Evolutionary conservation across 306 rosid species (phyloP).

Genomic region (Quercus robur): DNA sequence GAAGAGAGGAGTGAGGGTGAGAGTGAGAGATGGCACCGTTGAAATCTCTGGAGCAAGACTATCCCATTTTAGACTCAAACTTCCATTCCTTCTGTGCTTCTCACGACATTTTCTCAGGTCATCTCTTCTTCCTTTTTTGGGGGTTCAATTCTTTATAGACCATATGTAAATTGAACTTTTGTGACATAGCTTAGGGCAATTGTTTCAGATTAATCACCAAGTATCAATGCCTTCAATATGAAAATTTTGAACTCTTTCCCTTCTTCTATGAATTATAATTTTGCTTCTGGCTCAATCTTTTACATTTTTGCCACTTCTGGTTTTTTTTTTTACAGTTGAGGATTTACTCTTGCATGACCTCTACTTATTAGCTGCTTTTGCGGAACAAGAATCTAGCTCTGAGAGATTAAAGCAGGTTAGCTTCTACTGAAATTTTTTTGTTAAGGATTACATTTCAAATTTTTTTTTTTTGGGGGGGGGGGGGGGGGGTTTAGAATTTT

Average conservation of each 20-base stretch:
- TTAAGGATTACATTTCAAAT: background rate
- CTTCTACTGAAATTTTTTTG: background rate
- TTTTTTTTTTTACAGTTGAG: conserved; percentile 46
- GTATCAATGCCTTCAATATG: background rate
- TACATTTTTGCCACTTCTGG: no score
- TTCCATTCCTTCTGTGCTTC: conserved; percentile 44
- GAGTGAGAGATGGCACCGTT: conserved; percentile 44
- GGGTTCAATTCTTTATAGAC: background rate
- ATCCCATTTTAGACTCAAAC: conserved; percentile 30
- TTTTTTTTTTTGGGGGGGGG: no score
- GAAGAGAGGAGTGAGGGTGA: conserved; percentile 3
- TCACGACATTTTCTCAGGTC: conserved; percentile 35
- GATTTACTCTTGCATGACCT: conserved; percentile 68
- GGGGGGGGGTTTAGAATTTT: background rate
- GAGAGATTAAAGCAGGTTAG: conserved; percentile 47
- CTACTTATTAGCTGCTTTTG: conserved; percentile 31
- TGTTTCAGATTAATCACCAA: background rate
- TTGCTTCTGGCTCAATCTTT: background rate
- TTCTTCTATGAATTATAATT: background rate
- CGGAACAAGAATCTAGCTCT: conserved; percentile 30
- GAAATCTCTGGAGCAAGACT: conserved; percentile 37
- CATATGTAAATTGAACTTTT: background rate
- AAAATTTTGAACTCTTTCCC: background rate
- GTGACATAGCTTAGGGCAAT: background rate
- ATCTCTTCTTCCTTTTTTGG: background rate